Evolutionary conservation across 441 rosid genomes (phyloP), one percentile per base, ranked within the genome.

Genomic region (Adansonia madagascariensis): DNA sequence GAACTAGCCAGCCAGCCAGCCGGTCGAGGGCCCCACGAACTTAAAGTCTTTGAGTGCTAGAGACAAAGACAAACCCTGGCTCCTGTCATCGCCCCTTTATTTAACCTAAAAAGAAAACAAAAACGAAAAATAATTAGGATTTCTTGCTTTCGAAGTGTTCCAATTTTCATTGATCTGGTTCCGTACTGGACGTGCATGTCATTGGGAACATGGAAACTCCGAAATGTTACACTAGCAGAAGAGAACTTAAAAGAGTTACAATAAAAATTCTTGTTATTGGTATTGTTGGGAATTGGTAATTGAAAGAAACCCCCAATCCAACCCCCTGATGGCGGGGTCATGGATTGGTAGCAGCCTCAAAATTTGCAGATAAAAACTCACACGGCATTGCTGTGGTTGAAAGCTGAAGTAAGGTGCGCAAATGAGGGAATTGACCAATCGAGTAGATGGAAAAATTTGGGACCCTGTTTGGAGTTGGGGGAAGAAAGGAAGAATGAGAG

Each of bases 301-400:
- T n/a, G 49, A 64, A 39, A 64, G 22, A 35, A 31, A 20, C 68
- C 20, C 17, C 14, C 14, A 43, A 43, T 4, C 8, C 9, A 1
- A 8, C 10, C 11, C 39, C 2, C 64, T 9, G 12, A 20, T 10
- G 55, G 62, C 9, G 4, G 65, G 70, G 50, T 65, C 27, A 8
- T 65, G 69, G 20, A 27, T 27, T 27, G 69, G 24, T 17, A 47
- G 43, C 57, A 4, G 57, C 73, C 41, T 73, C 52, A 0, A 73
- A 7, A n/a, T n/a, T 59, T 43, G 53, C 71, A 63, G 50, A 71
- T n/a, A 50, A 35, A 70, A 49, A 31, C 56, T 44, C 77, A 60
- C 77, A 74, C 76, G 77, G 68, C 77, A 74, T 52, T 47, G 15
- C 69, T 1, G 0, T 9, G 12, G 6, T 14, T 31, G 43, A 61